Evolutionary conservation across 371 early-diverging fungal genomes (phyloP).

Genomic region (Funneliformis caledonium): DNA sequence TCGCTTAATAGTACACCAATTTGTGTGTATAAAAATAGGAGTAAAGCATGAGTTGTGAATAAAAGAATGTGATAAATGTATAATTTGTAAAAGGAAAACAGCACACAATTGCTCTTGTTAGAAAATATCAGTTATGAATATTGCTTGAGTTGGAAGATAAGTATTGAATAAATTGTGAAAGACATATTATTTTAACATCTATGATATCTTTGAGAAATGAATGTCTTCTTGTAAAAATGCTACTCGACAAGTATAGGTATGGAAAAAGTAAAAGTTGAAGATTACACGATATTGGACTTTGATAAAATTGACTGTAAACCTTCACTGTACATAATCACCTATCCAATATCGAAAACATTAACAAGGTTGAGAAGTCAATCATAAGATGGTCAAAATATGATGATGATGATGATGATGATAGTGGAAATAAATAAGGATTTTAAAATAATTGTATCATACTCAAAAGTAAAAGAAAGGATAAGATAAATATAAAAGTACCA

Average conservation of each 20-base stretch:
- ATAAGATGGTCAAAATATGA: neutral
- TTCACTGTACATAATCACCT: neutral
- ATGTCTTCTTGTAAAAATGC: neutral
- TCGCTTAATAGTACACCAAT: neutral
- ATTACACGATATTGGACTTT: neutral
- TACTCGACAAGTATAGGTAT: neutral
- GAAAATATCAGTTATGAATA: neutral
- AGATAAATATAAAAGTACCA: neutral
- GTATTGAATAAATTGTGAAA: neutral
- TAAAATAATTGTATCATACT: neutral
- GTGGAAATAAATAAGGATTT: neutral
- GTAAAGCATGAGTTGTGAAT: neutral
- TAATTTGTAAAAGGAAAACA: neutral
- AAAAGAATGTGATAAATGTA: neutral
- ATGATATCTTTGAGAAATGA: neutral
- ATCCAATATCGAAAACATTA: neutral
- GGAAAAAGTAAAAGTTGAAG: neutral
- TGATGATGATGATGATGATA: neutral
- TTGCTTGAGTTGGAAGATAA: too few relatives aligned
- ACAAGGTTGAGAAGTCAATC: neutral
- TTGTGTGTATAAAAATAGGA: neutral
- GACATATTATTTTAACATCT: too few relatives aligned
- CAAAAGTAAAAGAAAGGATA: neutral
- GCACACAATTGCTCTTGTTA: neutral
- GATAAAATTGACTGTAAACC: neutral